A percentile compares a stretch with the other conserved stretches of the same genome.
Conservation (phyloP, 2,329 filamentous ascomycete genomes). For the Dendrostoma leiphaemia region DNA sequence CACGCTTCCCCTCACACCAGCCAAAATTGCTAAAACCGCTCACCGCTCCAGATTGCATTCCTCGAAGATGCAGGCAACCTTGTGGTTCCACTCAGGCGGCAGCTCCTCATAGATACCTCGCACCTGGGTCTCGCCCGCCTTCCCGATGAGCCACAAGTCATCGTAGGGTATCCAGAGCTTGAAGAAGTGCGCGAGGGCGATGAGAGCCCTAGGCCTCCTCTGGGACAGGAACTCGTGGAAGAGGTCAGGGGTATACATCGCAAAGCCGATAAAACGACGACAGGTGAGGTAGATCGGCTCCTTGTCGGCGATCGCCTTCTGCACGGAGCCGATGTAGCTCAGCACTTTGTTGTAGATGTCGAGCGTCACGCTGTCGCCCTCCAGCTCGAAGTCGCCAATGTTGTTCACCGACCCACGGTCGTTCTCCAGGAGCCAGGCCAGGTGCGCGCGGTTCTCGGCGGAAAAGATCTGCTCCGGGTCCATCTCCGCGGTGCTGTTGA, state of each 20-base stretch:
- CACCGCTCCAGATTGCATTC: conserved; percentile 24
- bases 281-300: conserved; percentile 30
- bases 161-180: conserved; percentile 34
- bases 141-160: conserved; percentile 34
- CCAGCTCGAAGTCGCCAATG: conserved; percentile 28
- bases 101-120: conserved; percentile 33
- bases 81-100: conserved; percentile 32
- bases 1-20: too few species aligned
- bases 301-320: conserved; percentile 26
- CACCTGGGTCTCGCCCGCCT: conserved; percentile 34
- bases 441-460: conserved; percentile 26
- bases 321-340: conserved; percentile 33
- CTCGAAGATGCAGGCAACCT: conserved; percentile 31
- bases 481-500: conserved; percentile 28
- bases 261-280: conserved; percentile 34
- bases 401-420: conserved; percentile 22
- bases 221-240: conserved; percentile 33
- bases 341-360: conserved; percentile 31
- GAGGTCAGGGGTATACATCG: conserved; percentile 33
- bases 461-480: conserved; percentile 31
- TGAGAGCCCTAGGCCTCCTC: conserved; percentile 34
- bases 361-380: conserved; percentile 25
- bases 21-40: not conserved
- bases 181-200: conserved; percentile 38
- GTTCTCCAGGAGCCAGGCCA: conserved; percentile 34